Evolutionary conservation across 1,284 basidiomycete species (phyloP).

Genomic region (Cronartium quercuum): DNA sequence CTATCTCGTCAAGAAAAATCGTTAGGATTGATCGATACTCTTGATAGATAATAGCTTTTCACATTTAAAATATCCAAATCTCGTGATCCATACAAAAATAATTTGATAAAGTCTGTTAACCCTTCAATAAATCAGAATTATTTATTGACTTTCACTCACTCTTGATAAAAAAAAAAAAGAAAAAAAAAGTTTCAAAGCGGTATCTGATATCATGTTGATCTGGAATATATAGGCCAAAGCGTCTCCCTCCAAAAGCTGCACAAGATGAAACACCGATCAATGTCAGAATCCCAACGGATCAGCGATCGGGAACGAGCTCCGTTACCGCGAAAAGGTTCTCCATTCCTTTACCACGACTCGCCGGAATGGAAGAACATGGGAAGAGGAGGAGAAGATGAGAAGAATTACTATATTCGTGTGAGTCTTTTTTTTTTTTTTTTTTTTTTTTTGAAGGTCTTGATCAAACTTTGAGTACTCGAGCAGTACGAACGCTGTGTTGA

Average conservation of each 20-base stretch:
- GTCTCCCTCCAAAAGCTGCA: neutral
- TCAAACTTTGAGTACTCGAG: neutral
- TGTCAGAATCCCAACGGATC: neutral
- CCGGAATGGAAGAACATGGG: constrained; percentile 13
- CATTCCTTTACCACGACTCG: constrained; percentile 28
- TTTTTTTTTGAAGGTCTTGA: neutral
- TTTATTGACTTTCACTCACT: no score
- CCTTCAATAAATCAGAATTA: no score
- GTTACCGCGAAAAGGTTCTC: neutral
- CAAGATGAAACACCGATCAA: neutral
- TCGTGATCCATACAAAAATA: no score
- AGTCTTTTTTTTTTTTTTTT: neutral
- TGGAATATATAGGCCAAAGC: neutral
- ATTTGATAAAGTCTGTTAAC: no score
- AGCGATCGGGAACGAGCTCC: constrained; percentile 3
- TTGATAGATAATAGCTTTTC: no score
- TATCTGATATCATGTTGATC: no score
- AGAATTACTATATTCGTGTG: constrained; percentile 23
- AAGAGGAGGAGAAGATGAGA: constrained; percentile 30
- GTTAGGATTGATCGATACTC: no score
- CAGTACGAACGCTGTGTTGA: neutral
- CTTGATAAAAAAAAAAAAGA: no score
- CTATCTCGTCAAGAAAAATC: no score
- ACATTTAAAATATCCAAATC: no score
- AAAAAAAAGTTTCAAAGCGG: no score